Evolutionary conservation across 768 basidiomycete genomes (phyloP).

Genomic region (Coprinopsis sp.): DNA sequence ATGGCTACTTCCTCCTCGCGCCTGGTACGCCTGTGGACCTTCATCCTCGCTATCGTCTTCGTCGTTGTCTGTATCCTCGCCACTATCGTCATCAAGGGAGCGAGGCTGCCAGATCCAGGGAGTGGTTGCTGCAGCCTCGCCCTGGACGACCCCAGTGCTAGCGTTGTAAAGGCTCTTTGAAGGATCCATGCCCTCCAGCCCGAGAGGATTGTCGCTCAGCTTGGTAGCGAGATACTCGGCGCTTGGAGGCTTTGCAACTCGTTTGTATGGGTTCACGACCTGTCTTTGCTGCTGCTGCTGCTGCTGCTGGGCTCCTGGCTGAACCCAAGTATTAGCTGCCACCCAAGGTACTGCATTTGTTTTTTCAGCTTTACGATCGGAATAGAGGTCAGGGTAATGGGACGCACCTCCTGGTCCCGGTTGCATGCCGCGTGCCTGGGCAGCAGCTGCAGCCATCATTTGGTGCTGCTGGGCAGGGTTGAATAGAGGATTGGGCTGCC

Average conservation of each 20-base stretch:
- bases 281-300: conserved; percentile 22
- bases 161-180: conserved; percentile 38
- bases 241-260: conserved; percentile 53
- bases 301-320: conserved; percentile 19
- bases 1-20: conserved; percentile 12
- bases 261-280: conserved; percentile 58
- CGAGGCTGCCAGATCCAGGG: conserved; percentile 75
- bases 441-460: too few relatives aligned
- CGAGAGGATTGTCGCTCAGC: conserved; percentile 59
- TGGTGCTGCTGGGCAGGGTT: conserved; percentile 20
- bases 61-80: conserved; percentile 5
- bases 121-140: conserved; percentile 17
- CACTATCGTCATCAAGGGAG: conserved; percentile 26
- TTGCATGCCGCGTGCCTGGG: too few relatives aligned
- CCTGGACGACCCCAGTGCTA: conserved; percentile 23
- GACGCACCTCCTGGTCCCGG: too few relatives aligned
- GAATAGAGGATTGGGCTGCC: conserved; percentile 14
- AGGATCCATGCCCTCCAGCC: conserved; percentile 60
- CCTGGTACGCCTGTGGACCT: conserved; percentile 1
- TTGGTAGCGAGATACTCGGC: conserved; percentile 60
- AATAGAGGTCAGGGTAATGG: too few relatives aligned
- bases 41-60: conserved; percentile 9
- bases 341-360: background rate
- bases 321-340: conserved; percentile 17
- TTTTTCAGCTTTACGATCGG: conserved; percentile 9